These are phyloP conservation scores for Coniochaeta ligniaria DNA, from an alignment of 2,329 filamentous ascomycete genomes.

Conservation along the genomic window DNA sequence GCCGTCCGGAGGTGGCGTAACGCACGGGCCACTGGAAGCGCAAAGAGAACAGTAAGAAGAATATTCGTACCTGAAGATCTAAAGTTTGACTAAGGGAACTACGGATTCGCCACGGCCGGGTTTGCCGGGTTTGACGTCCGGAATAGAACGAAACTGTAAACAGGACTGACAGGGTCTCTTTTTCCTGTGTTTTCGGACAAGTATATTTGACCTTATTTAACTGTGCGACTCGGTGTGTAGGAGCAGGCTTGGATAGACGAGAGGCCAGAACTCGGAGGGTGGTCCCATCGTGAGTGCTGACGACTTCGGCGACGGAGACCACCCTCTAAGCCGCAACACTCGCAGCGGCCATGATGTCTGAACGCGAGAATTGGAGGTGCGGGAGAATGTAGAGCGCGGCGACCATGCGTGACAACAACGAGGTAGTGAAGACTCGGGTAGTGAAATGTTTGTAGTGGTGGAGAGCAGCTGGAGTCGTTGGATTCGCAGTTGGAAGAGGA, in stretches of 20 bases:
- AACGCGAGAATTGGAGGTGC: slow-evolving; percentile 5
- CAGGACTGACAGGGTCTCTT: not conserved
- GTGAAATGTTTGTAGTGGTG: not conserved
- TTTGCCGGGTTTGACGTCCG: not conserved
- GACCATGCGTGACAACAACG: not conserved
- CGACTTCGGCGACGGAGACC: slow-evolving; percentile 31
- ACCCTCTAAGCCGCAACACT: slow-evolving; percentile 48
- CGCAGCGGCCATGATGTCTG: slow-evolving; percentile 32
- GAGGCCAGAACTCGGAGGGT: slow-evolving; percentile 39
- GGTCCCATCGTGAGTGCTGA: slow-evolving; percentile 45
- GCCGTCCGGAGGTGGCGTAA: not conserved
- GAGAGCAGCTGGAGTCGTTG: not conserved
- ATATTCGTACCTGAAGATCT: not conserved
- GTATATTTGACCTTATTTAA: not conserved
- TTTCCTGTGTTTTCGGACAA: not conserved
- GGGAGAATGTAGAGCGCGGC: not conserved
- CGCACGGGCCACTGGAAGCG: not conserved
- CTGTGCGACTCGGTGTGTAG: not conserved
- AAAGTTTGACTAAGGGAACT: not conserved
- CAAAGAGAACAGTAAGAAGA: not conserved
- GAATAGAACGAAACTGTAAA: not conserved
- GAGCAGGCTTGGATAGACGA: slow-evolving; percentile 12
- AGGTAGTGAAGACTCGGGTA: too few relatives aligned
- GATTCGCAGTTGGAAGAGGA: not conserved
- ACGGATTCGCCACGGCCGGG: not conserved